Percentiles rank a stretch among this genome's conserved stretches.
Evolutionary conservation across 2,329 filamentous ascomycete genomes (phyloP).

Genomic region (Neodidymelliopsis sp.): DNA sequence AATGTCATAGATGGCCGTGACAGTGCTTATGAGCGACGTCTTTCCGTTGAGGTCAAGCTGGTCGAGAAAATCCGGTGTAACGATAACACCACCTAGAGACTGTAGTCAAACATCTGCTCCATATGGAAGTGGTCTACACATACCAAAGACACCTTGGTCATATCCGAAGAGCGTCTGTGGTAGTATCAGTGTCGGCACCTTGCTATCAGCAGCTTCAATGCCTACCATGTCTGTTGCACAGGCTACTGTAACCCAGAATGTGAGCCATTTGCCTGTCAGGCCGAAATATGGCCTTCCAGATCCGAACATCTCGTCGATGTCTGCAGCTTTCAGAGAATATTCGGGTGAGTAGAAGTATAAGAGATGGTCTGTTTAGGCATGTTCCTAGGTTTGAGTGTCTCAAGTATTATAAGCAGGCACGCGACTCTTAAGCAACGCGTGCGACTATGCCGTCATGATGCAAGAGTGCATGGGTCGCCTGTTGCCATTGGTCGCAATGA

Average conservation of each 20-base stretch:
- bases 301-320: slow-evolving; percentile 18
- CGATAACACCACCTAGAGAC: slow-evolving; percentile 59
- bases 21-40: slow-evolving; percentile 54
- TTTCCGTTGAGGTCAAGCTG: slow-evolving; percentile 55
- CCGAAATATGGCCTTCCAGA: slow-evolving; percentile 59
- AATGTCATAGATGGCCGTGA: slow-evolving; percentile 66
- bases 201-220: neutral
- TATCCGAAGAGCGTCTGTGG: slow-evolving; percentile 46
- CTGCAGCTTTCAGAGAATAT: neutral
- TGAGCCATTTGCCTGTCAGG: slow-evolving; percentile 62
- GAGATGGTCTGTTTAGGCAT: neutral
- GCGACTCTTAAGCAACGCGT: neutral
- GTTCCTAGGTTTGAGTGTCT: neutral
- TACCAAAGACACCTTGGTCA: slow-evolving; percentile 62
- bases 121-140: neutral
- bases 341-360: neutral
- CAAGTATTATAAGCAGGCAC: slow-evolving; percentile 7
- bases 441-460: slow-evolving; percentile 15
- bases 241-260: slow-evolving; percentile 62
- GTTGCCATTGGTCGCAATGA: slow-evolving; percentile 11
- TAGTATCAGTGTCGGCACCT: slow-evolving; percentile 23
- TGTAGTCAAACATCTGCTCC: neutral
- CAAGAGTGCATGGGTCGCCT: slow-evolving; percentile 5
- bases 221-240: slow-evolving; percentile 32
- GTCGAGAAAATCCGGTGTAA: slow-evolving; percentile 62